phyloP scores from a whole-genome alignment of 164 flowering plant species.

The Hamamelis virginiana region DNA sequence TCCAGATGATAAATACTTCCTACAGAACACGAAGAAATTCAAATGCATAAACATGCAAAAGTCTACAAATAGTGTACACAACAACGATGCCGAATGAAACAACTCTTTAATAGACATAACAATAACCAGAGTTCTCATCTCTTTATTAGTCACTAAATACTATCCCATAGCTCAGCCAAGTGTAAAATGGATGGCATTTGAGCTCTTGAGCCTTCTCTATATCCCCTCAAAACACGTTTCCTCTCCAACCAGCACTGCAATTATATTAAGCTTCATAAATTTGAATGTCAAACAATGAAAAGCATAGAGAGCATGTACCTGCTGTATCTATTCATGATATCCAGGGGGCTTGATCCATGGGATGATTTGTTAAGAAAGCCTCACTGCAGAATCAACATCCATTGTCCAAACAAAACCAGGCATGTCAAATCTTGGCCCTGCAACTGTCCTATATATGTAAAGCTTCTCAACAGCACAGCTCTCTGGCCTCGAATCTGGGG shows the following conservation, averaged over 20 bases:
- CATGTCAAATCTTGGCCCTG: constrained; percentile 71
- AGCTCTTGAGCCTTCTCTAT: constrained; percentile 28
- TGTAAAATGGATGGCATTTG: constrained; percentile 27
- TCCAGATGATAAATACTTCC: constrained; percentile 7
- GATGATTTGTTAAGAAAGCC: constrained; percentile 22
- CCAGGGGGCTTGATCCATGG: background rate
- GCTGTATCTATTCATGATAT: constrained; percentile 9
- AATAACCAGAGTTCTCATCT: constrained; percentile 16
- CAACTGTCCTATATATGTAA: constrained; percentile 66
- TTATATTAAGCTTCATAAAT: constrained; percentile 17
- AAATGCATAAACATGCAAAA: constrained; percentile 20
- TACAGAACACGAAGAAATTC: constrained; percentile 4
- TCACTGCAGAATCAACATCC: constrained; percentile 38
- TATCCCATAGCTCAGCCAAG: constrained; percentile 28
- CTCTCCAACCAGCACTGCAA: constrained; percentile 18
- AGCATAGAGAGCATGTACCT: constrained; percentile 34
- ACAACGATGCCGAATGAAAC: constrained; percentile 6
- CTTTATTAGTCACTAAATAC: constrained; percentile 21
- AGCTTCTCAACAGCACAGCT: constrained; percentile 62
- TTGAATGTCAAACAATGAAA: constrained; percentile 13
- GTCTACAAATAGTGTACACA: constrained; percentile 26
- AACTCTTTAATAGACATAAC: constrained; percentile 12
- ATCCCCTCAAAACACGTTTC: constrained; percentile 6
- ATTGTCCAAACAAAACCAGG: constrained; percentile 70
- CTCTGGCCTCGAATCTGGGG: constrained; percentile 47